Conservation (phyloP, 805 yeast species). For the Cyberlindnera xishuangbannaensis region DNA sequence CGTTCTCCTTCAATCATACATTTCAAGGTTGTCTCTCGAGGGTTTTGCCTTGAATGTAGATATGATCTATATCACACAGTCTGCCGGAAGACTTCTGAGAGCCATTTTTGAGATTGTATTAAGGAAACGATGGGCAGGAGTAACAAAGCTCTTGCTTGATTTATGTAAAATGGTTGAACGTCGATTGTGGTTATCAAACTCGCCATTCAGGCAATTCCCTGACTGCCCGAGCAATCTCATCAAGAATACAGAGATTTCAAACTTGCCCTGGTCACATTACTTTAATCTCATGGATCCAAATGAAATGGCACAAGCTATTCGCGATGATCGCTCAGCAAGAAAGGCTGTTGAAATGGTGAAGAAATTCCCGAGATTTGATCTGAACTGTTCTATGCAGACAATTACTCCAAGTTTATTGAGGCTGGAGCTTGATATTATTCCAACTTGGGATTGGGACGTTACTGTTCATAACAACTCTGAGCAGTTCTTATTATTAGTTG, state of each 20-base stretch:
- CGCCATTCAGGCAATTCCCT: conserved; percentile 82
- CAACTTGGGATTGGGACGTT: conserved; percentile 77
- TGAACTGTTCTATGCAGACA: conserved; percentile 67
- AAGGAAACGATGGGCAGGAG: conserved; percentile 62
- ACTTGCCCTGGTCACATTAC: conserved; percentile 78
- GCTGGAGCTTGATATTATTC: conserved; percentile 59
- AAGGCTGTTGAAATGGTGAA: conserved; percentile 51
- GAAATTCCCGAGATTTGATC: conserved; percentile 64
- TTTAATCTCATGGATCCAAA: conserved; percentile 57
- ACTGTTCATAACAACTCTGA: conserved; percentile 59
- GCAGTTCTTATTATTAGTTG: conserved; percentile 64
- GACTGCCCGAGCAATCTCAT: conserved; percentile 68
- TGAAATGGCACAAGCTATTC: conserved; percentile 79
- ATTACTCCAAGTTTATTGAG: conserved; percentile 62
- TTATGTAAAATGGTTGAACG: conserved; percentile 76
- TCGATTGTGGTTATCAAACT: conserved; percentile 76
- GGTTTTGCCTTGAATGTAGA: conserved; percentile 92
- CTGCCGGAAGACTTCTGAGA: conserved; percentile 82
- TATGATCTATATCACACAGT: conserved; percentile 88
- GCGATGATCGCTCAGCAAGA: conserved; percentile 62
- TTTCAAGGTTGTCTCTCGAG: conserved; percentile 68
- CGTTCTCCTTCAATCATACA: conserved; percentile 76
- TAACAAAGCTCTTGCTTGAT: conserved; percentile 52
- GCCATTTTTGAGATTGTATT: conserved; percentile 79
- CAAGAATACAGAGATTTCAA: conserved; percentile 69